Percentiles rank a stretch among this genome's conserved stretches.
Evolutionary conservation across 2,329 filamentous ascomycete species (phyloP).

Genomic region (Fusarium neocosmosporiellum): DNA sequence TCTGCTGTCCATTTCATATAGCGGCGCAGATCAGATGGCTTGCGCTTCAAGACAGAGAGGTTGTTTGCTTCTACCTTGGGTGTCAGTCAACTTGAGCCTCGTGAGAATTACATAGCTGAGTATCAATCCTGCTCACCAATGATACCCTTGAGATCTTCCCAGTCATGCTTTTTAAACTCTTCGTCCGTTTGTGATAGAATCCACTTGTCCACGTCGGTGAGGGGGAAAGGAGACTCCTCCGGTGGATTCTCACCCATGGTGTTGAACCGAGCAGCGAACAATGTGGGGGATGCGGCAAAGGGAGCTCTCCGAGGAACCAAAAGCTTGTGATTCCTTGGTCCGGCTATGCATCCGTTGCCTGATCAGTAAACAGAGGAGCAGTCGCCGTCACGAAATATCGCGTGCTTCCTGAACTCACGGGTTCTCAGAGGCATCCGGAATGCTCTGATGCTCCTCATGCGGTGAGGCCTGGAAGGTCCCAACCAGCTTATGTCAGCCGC

Average conservation of each 20-base stretch:
- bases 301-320: not conserved
- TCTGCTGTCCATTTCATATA: conserved; percentile 83
- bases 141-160: conserved; percentile 77
- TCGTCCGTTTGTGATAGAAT: conserved; percentile 74
- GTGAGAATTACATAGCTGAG: not conserved
- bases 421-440: conserved; percentile 7
- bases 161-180: conserved; percentile 76
- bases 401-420: conserved; percentile 8
- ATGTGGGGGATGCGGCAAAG: conserved; percentile 1
- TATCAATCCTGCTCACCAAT: conserved; percentile 62
- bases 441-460: conserved; percentile 15
- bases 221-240: conserved; percentile 65
- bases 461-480: conserved; percentile 25
- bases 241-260: conserved; percentile 55
- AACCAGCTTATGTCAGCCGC: conserved; percentile 37
- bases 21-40: conserved; percentile 80
- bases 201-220: conserved; percentile 69
- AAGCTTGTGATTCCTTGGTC: not conserved
- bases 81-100: conserved; percentile 24
- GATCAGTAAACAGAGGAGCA: not conserved
- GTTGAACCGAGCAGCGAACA: conserved; percentile 1
- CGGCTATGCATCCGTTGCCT: not conserved
- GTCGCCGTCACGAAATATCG: not conserved
- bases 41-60: conserved; percentile 80
- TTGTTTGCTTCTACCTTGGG: conserved; percentile 61